Evolutionary conservation across 768 basidiomycete species (phyloP), one percentile per base, ranked within the genome.

Genomic region (Phylloporus scabripes): DNA sequence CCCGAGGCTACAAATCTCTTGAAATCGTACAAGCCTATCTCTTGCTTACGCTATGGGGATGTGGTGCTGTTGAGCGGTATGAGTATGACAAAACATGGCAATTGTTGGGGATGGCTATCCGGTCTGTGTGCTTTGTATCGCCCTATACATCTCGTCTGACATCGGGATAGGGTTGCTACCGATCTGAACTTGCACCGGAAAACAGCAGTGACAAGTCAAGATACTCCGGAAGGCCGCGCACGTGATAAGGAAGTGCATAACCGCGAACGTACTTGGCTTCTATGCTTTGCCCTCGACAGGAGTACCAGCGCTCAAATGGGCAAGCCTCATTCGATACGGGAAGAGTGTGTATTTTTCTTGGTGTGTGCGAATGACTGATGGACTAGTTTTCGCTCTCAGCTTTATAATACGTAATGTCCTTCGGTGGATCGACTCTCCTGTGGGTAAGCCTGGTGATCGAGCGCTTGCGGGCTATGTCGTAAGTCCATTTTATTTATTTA

Each of bases 81-180:
- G 95, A 99, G 63, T 92, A 95, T 59, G 95, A 99, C 68, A 83
- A 86, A 58, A 97, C 94, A 0, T 98, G 92, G 91, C 64, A 92
- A 55, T 71, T 89, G 14, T 70, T 97, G 21, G 92, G 92, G 29
- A 90, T 93, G 85, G 85, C 78, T 6, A 87, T 86, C 55, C 76
- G 87, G 85, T 83, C 51, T 43, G 80, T 71, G 38, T 39, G 26
- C 21, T 20, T 33, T 41, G 11, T 45, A 29, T 34, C 10, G 5
- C 10, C 23, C 12, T 15, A 17, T 33, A 11, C 21, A 15, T n/a
- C 20, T 45, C 29, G 21, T 31, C 46, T 62, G 50, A 67, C 52
- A 33, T 10, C 15, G 21, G 11, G 14, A 17, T 46, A 46, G 94
- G 46, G 93, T 96, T 88, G 96, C 87, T 9, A 95, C 89, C 12